phyloP scores from a whole-genome alignment of 345 rosid species.

The Gossypium longicalyx region DNA sequence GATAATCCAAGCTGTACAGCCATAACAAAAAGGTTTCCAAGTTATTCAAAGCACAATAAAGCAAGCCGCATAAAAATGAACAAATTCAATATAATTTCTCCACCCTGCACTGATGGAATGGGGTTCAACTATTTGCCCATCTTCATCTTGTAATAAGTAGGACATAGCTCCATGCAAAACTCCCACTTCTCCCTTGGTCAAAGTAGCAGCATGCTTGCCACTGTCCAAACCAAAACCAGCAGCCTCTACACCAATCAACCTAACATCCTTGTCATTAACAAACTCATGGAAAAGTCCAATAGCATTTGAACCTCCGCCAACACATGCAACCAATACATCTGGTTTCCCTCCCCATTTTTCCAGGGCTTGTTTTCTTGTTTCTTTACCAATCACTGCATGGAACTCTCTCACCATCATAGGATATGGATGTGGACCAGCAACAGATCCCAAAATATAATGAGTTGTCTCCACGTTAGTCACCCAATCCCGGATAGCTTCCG shows the following conservation, averaged over 20 bases:
- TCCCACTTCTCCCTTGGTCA: slow-evolving; percentile 82
- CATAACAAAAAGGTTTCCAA: background rate
- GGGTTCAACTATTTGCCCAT: slow-evolving; percentile 89
- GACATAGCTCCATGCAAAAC: slow-evolving; percentile 94
- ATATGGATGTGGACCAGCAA: slow-evolving; percentile 97
- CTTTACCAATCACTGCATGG: slow-evolving; percentile 85
- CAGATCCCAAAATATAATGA: slow-evolving; percentile 93
- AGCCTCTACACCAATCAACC: slow-evolving; percentile 96
- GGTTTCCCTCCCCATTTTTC: slow-evolving; percentile 98
- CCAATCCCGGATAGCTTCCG: slow-evolving; percentile 84
- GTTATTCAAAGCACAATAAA: slow-evolving; percentile 1
- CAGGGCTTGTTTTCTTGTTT: slow-evolving; percentile 78
- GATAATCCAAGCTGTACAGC: slow-evolving; percentile 76
- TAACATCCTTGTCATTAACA: slow-evolving; percentile 62
- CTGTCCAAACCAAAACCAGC: slow-evolving; percentile 89
- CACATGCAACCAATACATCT: slow-evolving; percentile 85
- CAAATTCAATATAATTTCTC: background rate
- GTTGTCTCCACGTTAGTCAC: slow-evolving; percentile 92
- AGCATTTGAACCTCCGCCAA: slow-evolving; percentile 94
- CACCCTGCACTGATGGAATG: slow-evolving; percentile 98
- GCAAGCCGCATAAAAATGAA: background rate
- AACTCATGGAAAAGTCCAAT: slow-evolving; percentile 96
- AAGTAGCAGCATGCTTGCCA: slow-evolving; percentile 92
- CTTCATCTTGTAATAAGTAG: slow-evolving; percentile 87
- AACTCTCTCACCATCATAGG: slow-evolving; percentile 97